Evolutionary conservation across 768 basidiomycete genomes (phyloP).

Genomic region (Pholiota molesta): DNA sequence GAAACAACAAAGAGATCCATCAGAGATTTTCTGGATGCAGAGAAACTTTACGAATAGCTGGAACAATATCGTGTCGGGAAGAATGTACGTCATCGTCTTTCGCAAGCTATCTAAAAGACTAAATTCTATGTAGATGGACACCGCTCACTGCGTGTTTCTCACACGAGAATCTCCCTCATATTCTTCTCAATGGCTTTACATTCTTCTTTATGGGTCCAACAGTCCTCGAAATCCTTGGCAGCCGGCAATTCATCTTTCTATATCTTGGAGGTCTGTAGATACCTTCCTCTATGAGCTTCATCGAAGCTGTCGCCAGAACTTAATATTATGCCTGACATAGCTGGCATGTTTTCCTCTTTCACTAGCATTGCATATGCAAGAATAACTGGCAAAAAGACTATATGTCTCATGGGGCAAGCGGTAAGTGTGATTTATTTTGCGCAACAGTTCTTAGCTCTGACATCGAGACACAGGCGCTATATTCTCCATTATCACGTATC

Average conservation of each 20-base stretch:
- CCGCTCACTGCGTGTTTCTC: slow-evolving; percentile 73
- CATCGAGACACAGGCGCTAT: slow-evolving; percentile 56
- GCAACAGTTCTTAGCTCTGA: background rate
- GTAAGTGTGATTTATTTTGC: slow-evolving; percentile 37
- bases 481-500: slow-evolving; percentile 69
- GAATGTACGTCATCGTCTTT: slow-evolving; percentile 52
- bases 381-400: slow-evolving; percentile 36
- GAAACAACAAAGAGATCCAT: slow-evolving; percentile 43
- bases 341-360: slow-evolving; percentile 60
- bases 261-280: slow-evolving; percentile 66
- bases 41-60: slow-evolving; percentile 67
- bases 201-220: slow-evolving; percentile 77
- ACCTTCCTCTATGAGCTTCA: background rate
- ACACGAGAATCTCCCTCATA: slow-evolving; percentile 60
- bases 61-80: slow-evolving; percentile 63
- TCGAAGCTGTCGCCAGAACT: background rate
- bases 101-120: slow-evolving; percentile 1
- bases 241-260: slow-evolving; percentile 65
- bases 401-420: slow-evolving; percentile 71
- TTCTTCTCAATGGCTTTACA: slow-evolving; percentile 77
- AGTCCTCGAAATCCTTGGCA: slow-evolving; percentile 66
- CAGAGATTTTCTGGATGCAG: slow-evolving; percentile 49
- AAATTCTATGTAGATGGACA: slow-evolving; percentile 61
- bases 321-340: slow-evolving; percentile 36
- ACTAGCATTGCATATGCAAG: slow-evolving; percentile 53